Evolutionary conservation across 1,139 yeast species (phyloP).

Genomic region (Citeromyces hawaiiensis): DNA sequence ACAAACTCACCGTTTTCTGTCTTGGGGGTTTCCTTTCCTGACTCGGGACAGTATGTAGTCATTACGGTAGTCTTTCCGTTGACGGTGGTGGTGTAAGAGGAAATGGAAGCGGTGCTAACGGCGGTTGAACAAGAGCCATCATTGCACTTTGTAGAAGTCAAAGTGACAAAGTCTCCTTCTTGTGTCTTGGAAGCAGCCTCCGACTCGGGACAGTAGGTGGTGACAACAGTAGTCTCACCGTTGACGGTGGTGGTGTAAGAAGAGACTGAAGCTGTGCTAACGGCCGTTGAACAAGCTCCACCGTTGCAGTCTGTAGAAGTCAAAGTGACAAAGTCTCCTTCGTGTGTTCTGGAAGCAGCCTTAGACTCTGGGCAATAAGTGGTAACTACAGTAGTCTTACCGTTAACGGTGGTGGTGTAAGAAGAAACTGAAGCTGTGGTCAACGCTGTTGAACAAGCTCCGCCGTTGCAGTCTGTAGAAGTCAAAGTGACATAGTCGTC

Average conservation of each 20-base stretch:
- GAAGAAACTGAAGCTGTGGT: slow-evolving; percentile 14
- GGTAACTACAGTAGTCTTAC: slow-evolving; percentile 3
- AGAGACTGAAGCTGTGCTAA: slow-evolving; percentile 9
- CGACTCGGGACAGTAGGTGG: slow-evolving; percentile 2
- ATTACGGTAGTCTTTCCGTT: slow-evolving; percentile 8
- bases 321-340: slow-evolving; percentile 2
- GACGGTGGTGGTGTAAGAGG: slow-evolving; percentile 12
- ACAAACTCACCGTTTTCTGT: slow-evolving; percentile 3
- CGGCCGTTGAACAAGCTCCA: slow-evolving; percentile 7
- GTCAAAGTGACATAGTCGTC: neutral
- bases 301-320: slow-evolving; percentile 1
- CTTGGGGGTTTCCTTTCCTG: slow-evolving; percentile 1
- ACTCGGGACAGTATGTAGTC: slow-evolving; percentile 2
- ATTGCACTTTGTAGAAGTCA: slow-evolving; percentile 5
- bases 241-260: slow-evolving; percentile 29
- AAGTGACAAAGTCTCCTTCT: slow-evolving; percentile 2
- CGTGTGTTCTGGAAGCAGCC: slow-evolving; percentile 2
- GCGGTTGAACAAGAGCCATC: slow-evolving; percentile 7
- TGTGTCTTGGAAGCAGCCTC: slow-evolving; percentile 2
- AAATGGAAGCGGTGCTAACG: slow-evolving; percentile 9
- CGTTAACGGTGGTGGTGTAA: slow-evolving; percentile 26
- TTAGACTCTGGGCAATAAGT: slow-evolving; percentile 2
- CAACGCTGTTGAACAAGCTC: slow-evolving; percentile 8
- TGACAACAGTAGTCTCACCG: slow-evolving; percentile 3
- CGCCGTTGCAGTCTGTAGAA: neutral